Conservation (phyloP, 2,329 filamentous ascomycete species). For the Acrocalymma vagum region DNA sequence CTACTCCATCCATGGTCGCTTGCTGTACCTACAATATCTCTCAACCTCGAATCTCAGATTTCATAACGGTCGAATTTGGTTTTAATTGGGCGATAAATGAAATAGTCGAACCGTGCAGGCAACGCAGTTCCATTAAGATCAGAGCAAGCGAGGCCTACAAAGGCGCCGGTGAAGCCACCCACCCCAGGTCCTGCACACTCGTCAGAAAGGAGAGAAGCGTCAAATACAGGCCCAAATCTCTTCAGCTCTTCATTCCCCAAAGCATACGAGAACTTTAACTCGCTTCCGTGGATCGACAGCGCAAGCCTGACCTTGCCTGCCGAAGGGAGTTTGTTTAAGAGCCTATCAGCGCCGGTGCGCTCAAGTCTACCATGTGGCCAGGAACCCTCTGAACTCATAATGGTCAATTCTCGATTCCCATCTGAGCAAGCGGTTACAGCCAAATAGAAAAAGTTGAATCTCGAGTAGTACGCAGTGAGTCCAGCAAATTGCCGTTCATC, state of each 20-base stretch:
- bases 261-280: conserved; percentile 66
- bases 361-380: conserved; percentile 62
- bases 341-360: conserved; percentile 52
- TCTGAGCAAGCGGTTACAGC: conserved; percentile 65
- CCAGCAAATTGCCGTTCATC: conserved; percentile 71
- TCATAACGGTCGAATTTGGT: conserved; percentile 43
- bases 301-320: conserved; percentile 64
- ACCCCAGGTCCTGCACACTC: conserved; percentile 69
- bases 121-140: conserved; percentile 39
- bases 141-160: conserved; percentile 43
- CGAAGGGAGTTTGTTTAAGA: conserved; percentile 62
- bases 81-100: conserved; percentile 39
- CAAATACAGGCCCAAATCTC: conserved; percentile 63
- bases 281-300: conserved; percentile 59
- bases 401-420: conserved; percentile 65
- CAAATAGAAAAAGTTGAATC: conserved; percentile 72
- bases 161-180: conserved; percentile 70
- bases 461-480: conserved; percentile 69
- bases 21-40: too few relatives aligned
- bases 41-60: too few relatives aligned
- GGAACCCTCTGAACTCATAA: conserved; percentile 65
- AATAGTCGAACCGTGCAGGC: conserved; percentile 42
- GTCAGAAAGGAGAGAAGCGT: conserved; percentile 68
- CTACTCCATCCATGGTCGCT: too few relatives aligned
- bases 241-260: conserved; percentile 56